Percentiles rank a stretch among this genome's conserved stretches.
Evolutionary conservation across 495 filamentous ascomycete species (phyloP).

Genomic region (Trichoderma reesei): DNA sequence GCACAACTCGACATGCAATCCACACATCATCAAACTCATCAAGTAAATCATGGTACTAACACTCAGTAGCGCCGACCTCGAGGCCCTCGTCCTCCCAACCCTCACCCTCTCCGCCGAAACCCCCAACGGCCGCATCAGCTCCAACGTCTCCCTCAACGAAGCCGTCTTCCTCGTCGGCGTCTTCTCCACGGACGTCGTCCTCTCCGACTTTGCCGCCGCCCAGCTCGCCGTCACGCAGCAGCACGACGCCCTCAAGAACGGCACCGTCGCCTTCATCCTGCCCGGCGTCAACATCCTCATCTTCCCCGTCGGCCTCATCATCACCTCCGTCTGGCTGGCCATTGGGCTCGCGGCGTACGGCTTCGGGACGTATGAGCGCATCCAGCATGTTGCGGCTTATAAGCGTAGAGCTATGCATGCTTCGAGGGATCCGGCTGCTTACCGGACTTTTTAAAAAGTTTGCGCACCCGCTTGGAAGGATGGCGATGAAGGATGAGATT

Average conservation of each 20-base stretch:
- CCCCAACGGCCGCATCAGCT: conserved; percentile 37
- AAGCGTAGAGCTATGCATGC: conserved; percentile 21
- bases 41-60: neutral
- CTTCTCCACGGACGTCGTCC: conserved; percentile 43
- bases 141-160: conserved; percentile 53
- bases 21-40: neutral
- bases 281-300: conserved; percentile 58
- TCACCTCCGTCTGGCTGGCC: conserved; percentile 52
- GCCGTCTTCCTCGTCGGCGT: conserved; percentile 61
- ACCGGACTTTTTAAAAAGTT: neutral
- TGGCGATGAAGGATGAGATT: neutral
- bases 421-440: neutral
- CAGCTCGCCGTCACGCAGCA: conserved; percentile 28
- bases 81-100: conserved; percentile 51
- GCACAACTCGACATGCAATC: no score
- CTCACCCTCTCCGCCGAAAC: conserved; percentile 48
- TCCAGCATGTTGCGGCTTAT: conserved; percentile 54
- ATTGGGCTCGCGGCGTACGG: conserved; percentile 47
- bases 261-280: conserved; percentile 47
- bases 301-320: conserved; percentile 56
- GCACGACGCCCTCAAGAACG: conserved; percentile 25
- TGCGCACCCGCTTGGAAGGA: neutral
- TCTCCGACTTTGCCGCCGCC: conserved; percentile 33
- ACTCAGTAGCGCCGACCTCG: conserved; percentile 37
- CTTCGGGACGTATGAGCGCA: conserved; percentile 52